Evolutionary conservation across 2,329 filamentous ascomycete genomes (phyloP).

Genomic region (Atkinsonella texensis): DNA sequence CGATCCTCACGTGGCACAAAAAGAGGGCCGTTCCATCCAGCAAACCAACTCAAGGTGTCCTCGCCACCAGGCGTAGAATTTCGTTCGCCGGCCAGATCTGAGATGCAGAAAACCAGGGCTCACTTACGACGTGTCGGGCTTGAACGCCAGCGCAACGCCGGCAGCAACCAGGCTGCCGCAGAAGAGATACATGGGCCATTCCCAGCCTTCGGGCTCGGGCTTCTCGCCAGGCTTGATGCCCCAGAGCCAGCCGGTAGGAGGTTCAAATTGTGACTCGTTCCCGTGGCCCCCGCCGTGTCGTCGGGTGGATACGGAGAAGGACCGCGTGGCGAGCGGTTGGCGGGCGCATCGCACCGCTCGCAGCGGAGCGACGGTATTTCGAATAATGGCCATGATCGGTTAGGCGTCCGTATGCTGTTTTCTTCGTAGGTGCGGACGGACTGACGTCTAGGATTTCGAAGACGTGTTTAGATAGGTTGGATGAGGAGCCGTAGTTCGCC

Average conservation of each 20-base stretch:
- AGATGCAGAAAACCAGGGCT: not conserved
- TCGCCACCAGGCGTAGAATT: too few relatives aligned
- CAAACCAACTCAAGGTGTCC: too few relatives aligned
- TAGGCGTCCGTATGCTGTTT: not conserved
- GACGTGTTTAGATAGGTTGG: not conserved
- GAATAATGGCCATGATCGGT: constrained; percentile 23
- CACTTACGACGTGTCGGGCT: constrained; percentile 96
- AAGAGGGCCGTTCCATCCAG: too few relatives aligned
- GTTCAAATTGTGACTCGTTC: constrained; percentile 71
- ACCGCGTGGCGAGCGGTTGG: constrained; percentile 21
- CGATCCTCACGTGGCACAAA: too few relatives aligned
- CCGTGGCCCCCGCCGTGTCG: constrained; percentile 28
- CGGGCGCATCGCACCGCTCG: constrained; percentile 26
- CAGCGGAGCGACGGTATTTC: constrained; percentile 24
- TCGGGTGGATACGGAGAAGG: constrained; percentile 33
- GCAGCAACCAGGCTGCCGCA: constrained; percentile 66
- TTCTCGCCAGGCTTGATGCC: constrained; percentile 93
- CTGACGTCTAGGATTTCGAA: constrained; percentile 9
- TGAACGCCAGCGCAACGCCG: constrained; percentile 79
- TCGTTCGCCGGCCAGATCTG: not conserved
- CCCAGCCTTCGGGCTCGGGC: constrained; percentile 93
- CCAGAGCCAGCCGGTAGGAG: constrained; percentile 84
- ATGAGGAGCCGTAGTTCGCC: constrained; percentile 1
- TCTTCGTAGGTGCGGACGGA: constrained; percentile 12
- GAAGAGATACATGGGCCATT: constrained; percentile 72